Evolutionary conservation across 2,329 filamentous ascomycete species (phyloP).

Genomic region (Cercospora sp.): DNA sequence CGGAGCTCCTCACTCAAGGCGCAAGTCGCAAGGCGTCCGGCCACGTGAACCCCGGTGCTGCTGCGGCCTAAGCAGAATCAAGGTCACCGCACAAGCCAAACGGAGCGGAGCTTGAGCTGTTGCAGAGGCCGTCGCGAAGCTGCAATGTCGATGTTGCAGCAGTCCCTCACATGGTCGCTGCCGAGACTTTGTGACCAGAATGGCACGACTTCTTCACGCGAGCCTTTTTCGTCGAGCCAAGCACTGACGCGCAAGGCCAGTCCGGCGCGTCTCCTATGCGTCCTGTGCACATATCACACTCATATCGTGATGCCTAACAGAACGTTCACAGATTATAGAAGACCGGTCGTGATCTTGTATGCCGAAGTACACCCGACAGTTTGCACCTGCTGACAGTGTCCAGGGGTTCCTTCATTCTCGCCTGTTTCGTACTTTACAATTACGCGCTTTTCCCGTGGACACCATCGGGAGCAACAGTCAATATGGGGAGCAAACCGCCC

Average conservation of each 20-base stretch:
- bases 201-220: conserved; percentile 1
- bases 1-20: neutral
- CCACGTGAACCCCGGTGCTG: neutral
- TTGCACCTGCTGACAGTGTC: neutral
- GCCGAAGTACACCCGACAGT: neutral
- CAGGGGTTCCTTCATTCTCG: conserved; percentile 1
- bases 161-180: neutral
- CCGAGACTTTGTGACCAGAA: neutral
- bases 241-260: neutral
- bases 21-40: neutral
- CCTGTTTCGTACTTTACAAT: neutral
- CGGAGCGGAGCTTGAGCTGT: too few relatives aligned
- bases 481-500: conserved; percentile 19
- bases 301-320: conserved; percentile 3
- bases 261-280: neutral
- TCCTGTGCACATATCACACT: neutral
- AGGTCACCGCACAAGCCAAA: too few relatives aligned
- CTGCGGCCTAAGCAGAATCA: too few relatives aligned
- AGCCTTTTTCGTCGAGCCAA: neutral
- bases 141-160: neutral
- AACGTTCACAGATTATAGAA: conserved; percentile 2
- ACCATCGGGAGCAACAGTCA: neutral
- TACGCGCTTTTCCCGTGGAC: neutral
- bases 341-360: conserved; percentile 1
- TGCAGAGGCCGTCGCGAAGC: neutral